These are phyloP conservation scores for Pseudogymnoascus sp. DNA, from an alignment of 2,329 filamentous ascomycete genomes.

Conservation along the genomic window DNA sequence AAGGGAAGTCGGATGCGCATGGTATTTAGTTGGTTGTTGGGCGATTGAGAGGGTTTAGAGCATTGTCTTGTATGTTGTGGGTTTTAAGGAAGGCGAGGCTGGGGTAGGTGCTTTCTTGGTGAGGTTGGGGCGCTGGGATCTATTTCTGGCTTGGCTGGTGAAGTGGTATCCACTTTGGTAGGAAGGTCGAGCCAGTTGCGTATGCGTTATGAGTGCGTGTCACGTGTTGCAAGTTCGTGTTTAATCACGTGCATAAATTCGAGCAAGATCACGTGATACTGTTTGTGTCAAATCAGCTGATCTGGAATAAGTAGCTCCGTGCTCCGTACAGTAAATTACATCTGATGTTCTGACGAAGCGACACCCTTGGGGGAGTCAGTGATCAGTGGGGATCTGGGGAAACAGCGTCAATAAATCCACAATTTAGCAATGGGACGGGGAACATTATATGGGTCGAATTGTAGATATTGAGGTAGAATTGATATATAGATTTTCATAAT, in stretches of 20 bases:
- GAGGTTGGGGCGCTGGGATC: neutral
- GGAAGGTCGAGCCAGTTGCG: neutral
- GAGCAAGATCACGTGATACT: neutral
- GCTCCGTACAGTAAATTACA: neutral
- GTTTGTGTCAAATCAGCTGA: neutral
- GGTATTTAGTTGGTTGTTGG: slow-evolving; percentile 12
- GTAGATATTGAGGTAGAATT: neutral
- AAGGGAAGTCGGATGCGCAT: slow-evolving; percentile 88
- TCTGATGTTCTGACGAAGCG: slow-evolving; percentile 11
- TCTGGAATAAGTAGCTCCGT: neutral
- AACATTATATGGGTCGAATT: neutral
- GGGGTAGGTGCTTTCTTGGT: neutral
- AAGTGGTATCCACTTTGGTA: neutral
- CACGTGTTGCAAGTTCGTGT: neutral
- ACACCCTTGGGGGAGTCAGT: slow-evolving; percentile 9
- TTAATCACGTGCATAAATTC: neutral
- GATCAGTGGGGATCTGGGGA: neutral
- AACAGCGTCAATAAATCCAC: neutral
- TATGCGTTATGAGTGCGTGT: neutral
- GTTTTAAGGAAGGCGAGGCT: neutral
- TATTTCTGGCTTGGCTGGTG: neutral
- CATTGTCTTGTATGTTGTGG: neutral
- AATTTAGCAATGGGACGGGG: neutral
- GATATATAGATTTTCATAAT: neutral
- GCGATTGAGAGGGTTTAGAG: neutral